These are phyloP conservation scores for Fusarium domesticum DNA, from an alignment of 2,329 filamentous ascomycete genomes.

Conservation along the genomic window DNA sequence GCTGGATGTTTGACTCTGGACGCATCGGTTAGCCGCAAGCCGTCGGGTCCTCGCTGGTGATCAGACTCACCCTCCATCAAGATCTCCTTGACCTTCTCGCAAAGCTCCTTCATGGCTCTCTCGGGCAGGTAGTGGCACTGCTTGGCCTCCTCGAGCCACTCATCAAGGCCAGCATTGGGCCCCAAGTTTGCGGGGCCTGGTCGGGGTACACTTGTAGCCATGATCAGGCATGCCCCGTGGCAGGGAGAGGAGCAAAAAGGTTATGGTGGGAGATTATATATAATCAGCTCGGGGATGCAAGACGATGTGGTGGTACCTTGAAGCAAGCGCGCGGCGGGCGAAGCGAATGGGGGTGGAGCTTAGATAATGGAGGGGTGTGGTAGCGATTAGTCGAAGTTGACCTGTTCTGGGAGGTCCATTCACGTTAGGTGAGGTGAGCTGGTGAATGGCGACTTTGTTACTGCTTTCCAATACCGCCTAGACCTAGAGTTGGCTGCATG, in stretches of 20 bases:
- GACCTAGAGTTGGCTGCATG: too few relatives aligned
- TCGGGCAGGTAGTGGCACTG: constrained; percentile 97
- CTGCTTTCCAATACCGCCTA: too few relatives aligned
- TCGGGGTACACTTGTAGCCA: constrained; percentile 65
- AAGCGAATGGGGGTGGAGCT: constrained; percentile 30
- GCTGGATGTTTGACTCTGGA: constrained; percentile 95
- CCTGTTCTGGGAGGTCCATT: too few relatives aligned
- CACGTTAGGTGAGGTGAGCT: too few relatives aligned
- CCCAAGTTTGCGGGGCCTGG: constrained; percentile 85
- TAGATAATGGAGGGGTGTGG: constrained; percentile 30
- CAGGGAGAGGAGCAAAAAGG: constrained; percentile 17
- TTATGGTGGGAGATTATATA: constrained; percentile 21
- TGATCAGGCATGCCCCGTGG: constrained; percentile 29
- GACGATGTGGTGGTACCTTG: constrained; percentile 25
- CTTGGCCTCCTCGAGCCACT: constrained; percentile 96
- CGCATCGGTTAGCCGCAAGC: constrained; percentile 14
- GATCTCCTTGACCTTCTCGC: constrained; percentile 97
- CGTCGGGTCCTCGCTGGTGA: constrained; percentile 1
- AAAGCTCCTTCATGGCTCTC: constrained; percentile 95
- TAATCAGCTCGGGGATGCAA: constrained; percentile 23
- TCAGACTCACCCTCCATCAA: constrained; percentile 81
- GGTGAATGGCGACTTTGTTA: too few relatives aligned
- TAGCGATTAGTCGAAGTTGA: too few relatives aligned
- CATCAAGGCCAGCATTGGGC: constrained; percentile 81
- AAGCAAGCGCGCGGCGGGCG: constrained; percentile 9